phyloP scores from a whole-genome alignment of 129 eudicot genomes.

The Lactuca sativa region DNA sequence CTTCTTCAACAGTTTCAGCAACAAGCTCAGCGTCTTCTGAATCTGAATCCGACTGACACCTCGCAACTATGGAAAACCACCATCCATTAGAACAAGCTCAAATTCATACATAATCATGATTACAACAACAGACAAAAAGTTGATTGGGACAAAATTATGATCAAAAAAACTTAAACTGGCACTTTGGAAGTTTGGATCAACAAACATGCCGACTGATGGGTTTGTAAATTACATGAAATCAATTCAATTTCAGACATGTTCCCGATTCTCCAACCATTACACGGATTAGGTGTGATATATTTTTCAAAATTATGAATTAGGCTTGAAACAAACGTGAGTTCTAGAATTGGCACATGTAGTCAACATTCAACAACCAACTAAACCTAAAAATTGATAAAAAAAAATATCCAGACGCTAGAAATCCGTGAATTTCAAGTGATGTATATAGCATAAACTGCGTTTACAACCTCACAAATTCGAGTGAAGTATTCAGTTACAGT shows the following conservation, averaged over 20 bases:
- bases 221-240: slow-evolving; percentile 2
- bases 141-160: not conserved
- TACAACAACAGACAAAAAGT: not conserved
- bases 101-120: not conserved
- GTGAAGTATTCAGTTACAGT: slow-evolving; percentile 2
- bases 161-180: not conserved
- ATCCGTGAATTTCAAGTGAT: slow-evolving; percentile 1
- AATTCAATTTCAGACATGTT: slow-evolving; percentile 2
- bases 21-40: slow-evolving; percentile 47
- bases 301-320: not conserved
- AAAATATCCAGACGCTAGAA: not conserved
- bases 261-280: not conserved
- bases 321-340: slow-evolving; percentile 2
- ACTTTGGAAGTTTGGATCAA: slow-evolving; percentile 9
- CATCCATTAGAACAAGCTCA: slow-evolving; percentile 10
- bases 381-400: not conserved
- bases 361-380: slow-evolving; percentile 26
- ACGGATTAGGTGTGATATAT: not conserved
- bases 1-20: slow-evolving; percentile 59
- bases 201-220: not conserved
- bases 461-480: slow-evolving; percentile 14
- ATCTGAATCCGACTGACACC: slow-evolving; percentile 74
- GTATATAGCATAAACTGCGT: not conserved
- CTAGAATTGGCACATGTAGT: slow-evolving; percentile 16
- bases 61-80: slow-evolving; percentile 61